Evolutionary conservation across 108 stramenopile species (phyloP), one percentile per base, ranked within the genome.

Genomic region (Nitzschia putrida): DNA sequence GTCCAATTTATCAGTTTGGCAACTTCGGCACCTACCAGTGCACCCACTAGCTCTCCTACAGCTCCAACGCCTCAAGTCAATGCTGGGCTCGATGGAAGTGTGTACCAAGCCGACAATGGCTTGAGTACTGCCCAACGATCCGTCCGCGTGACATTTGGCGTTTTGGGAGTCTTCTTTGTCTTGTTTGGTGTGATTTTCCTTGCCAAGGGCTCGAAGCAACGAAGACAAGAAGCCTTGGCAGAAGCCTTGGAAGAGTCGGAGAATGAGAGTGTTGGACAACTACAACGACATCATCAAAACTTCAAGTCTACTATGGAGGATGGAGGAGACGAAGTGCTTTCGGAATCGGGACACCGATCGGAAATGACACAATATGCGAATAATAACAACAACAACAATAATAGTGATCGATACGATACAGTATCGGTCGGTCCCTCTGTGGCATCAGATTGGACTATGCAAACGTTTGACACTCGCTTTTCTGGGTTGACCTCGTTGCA

Each of bases 341-440:
- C 41, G 3, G 52, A 66, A 26, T 13, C 24, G 0, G 41, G 43
- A 8, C 18, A 57, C 7, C 25, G 43, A 24, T 56, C 54, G 13
- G 68, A 68, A 20, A 68, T 49, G 56, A 39, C 68, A 2, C 68
- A 68, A 44, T 68, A 68, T 24, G 39, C 50, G n/a, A 34, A 34
- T 34, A 8, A n/a, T n/a, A n/a, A n/a, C n/a, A n/a, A n/a, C n/a
- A n/a, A n/a, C n/a, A n/a, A n/a, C n/a, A n/a, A n/a, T n/a, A n/a
- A 23, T 11, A 53, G 66, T 29, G 53, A 65, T 7, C 25, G 43
- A 0, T 23, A 65, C 20, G 72, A 73, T 13, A 26, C 37, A 1
- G 38, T 57, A 0, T 73, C 72, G 11, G 57, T 65, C 7, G 64
- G 45, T 7, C 61, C 42, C 8, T 59, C 58, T 0, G 58, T 59